Base-by-base conservation (phyloP, 768 basidiomycete species). In the Lentinula sp. region DNA sequence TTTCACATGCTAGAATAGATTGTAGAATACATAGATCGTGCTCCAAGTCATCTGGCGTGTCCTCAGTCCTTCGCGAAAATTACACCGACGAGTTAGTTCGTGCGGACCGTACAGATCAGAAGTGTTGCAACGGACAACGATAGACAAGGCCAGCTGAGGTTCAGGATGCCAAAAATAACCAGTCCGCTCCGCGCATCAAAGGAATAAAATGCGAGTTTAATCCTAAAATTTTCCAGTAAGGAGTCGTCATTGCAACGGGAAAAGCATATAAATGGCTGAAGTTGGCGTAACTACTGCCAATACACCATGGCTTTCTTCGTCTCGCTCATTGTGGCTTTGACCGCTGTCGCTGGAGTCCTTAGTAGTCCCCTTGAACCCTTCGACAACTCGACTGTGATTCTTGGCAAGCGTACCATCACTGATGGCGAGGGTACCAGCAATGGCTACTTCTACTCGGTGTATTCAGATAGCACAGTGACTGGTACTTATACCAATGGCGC, bases 361-460 rank as follows among this genome's bases (percentile, higher is more conserved):
- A 68, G 69, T 28, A 48, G 63, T 28, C 65, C 67, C 32, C 63
- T 59, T 16, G 32, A 34, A 10, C 10, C 11, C 2, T 55, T 42
- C 13, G 37, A 55, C 49, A 68, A 68, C 37, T 63, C 65, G 2
- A 68, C 65, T 31, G 65, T 68, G 13, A 18, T 11, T 16, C 21
- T 58, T 42, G 57, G 45, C n/a, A 55, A 55, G 16, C 51, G 51
- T 13, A 34, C 51, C 31, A 31, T 53, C 5, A 34, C 34, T 10
- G 51, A 53, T 53, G 51, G 51, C 15, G 51, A 53, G n/a, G 51
- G 51, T 9, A 53, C 51, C 10, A 53, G 51, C 23, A 55, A 42
- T 55, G 54, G 74, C 15, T 76, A 67, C 69, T 78, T 70, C 66
- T 78, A 77, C 64, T 74, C 73, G 21, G 70, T 70, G 66, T 76